Evolutionary conservation across 352 stramenopile genomes (phyloP).

Genomic region (Phytopythium boreale): DNA sequence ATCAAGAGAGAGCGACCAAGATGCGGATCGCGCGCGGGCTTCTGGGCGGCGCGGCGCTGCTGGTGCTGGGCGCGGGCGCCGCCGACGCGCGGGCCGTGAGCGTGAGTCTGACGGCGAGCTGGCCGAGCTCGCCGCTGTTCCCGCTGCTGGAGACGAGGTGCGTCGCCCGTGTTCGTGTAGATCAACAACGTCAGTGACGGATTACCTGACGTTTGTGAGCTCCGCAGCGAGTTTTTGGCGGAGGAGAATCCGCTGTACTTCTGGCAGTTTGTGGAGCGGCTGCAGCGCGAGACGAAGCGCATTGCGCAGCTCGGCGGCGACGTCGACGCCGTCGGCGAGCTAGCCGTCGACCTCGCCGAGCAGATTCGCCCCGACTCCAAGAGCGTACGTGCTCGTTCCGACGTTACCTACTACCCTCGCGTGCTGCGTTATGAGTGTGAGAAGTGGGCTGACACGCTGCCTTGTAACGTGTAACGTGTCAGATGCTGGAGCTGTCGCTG

Average conservation of each 20-base stretch:
- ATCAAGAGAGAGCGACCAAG: not conserved
- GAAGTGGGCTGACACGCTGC: not conserved
- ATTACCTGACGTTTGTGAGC: not conserved
- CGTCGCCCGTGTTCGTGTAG: not conserved
- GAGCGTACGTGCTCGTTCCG: constrained; percentile 31
- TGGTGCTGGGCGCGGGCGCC: constrained; percentile 15
- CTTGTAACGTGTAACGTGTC: constrained; percentile 9
- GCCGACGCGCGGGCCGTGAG: constrained; percentile 33
- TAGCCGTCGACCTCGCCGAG: constrained; percentile 54
- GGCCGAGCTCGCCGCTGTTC: constrained; percentile 54
- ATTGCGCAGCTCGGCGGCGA: constrained; percentile 33
- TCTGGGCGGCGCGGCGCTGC: constrained; percentile 14
- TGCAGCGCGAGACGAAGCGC: constrained; percentile 28
- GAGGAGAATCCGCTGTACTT: constrained; percentile 78
- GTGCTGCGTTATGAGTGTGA: not conserved
- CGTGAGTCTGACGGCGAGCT: constrained; percentile 60
- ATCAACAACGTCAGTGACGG: not conserved
- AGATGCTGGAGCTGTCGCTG: constrained; percentile 81
- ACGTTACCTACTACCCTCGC: not conserved
- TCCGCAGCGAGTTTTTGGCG: constrained; percentile 70
- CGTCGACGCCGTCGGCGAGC: constrained; percentile 42
- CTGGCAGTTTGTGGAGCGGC: constrained; percentile 65
- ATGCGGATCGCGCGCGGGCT: constrained; percentile 18
- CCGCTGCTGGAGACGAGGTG: constrained; percentile 59
- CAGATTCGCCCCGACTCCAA: constrained; percentile 57